phyloP scores from a whole-genome alignment of 2,329 filamentous ascomycete species.

The Sphaerulina vaccinii region DNA sequence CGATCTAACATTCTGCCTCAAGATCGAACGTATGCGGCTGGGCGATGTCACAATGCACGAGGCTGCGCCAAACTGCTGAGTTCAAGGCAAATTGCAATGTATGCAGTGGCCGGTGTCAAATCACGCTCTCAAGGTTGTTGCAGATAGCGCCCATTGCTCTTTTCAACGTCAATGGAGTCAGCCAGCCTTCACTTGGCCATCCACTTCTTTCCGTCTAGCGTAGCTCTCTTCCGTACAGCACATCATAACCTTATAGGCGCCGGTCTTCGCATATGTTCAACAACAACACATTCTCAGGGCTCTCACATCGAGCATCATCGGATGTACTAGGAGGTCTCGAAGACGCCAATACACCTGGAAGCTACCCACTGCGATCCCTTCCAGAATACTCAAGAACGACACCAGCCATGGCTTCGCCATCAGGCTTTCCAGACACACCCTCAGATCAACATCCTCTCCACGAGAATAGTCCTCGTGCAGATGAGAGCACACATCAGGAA shows the following conservation, averaged over 20 bases:
- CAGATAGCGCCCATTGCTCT: conserved; percentile 9
- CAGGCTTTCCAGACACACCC: not conserved
- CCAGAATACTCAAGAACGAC: conserved; percentile 11
- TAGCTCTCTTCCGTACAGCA: conserved; percentile 3
- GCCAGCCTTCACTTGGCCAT: conserved; percentile 15
- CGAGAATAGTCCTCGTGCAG: conserved; percentile 4
- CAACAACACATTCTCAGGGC: conserved; percentile 5
- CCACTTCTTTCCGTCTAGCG: not conserved
- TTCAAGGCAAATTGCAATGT: conserved; percentile 22
- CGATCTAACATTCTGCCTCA: conserved; percentile 22
- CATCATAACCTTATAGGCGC: conserved; percentile 9
- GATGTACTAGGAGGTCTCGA: conserved; percentile 9
- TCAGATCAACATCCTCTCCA: conserved; percentile 3
- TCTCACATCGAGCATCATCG: conserved; percentile 13
- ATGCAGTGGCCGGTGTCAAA: conserved; percentile 15
- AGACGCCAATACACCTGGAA: not conserved
- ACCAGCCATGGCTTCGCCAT: conserved; percentile 10
- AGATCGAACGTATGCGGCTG: conserved; percentile 24
- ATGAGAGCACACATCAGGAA: conserved; percentile 15
- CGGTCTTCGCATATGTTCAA: conserved; percentile 8
- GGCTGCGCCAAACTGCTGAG: conserved; percentile 17
- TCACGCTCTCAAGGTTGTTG: conserved; percentile 15
- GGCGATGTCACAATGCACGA: conserved; percentile 19
- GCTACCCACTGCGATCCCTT: conserved; percentile 10
- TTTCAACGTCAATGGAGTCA: conserved; percentile 11